Evolutionary conservation across 768 basidiomycete genomes (phyloP).

Genomic region (Macrolepiota dolichaula): DNA sequence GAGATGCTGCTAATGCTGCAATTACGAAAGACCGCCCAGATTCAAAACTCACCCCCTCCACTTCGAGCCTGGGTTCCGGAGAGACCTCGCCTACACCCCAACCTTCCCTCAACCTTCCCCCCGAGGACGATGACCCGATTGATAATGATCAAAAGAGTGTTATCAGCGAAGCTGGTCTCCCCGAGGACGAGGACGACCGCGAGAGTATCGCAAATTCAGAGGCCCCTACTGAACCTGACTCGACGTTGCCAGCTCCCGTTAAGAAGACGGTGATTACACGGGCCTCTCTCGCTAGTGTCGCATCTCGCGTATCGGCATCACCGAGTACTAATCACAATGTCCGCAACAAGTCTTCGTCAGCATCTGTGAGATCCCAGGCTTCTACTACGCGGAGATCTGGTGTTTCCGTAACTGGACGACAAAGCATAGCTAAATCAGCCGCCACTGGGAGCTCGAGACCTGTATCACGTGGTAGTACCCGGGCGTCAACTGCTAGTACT

Average conservation of each 20-base stretch:
- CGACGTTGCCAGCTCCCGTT: conserved; percentile 9
- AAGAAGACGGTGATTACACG: conserved; percentile 29
- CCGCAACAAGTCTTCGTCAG: conserved; percentile 27
- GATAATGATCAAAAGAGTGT: conserved; percentile 8
- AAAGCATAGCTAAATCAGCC: conserved; percentile 1
- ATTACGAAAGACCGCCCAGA: conserved; percentile 54
- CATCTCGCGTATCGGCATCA: conserved; percentile 14
- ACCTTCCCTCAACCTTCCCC: background rate
- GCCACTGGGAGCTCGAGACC: conserved; percentile 17
- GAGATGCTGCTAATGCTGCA: conserved; percentile 13
- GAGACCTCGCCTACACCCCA: conserved; percentile 14
- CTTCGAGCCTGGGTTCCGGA: conserved; percentile 16
- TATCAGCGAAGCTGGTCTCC: background rate
- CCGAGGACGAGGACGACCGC: conserved; percentile 14
- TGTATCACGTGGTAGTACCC: conserved; percentile 25
- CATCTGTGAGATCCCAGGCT: conserved; percentile 30
- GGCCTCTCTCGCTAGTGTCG: conserved; percentile 23
- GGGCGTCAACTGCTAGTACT: conserved; percentile 12
- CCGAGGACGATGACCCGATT: conserved; percentile 15
- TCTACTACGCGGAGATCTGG: conserved; percentile 28
- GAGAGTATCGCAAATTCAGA: conserved; percentile 14
- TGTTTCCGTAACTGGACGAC: conserved; percentile 8
- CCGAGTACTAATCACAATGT: conserved; percentile 9
- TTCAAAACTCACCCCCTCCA: conserved; percentile 62
- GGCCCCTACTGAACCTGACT: conserved; percentile 6